These are phyloP conservation scores for Sphagnum contortum DNA, from an alignment of 225 moss, liverwort and hornwort species.

Conservation along the genomic window DNA sequence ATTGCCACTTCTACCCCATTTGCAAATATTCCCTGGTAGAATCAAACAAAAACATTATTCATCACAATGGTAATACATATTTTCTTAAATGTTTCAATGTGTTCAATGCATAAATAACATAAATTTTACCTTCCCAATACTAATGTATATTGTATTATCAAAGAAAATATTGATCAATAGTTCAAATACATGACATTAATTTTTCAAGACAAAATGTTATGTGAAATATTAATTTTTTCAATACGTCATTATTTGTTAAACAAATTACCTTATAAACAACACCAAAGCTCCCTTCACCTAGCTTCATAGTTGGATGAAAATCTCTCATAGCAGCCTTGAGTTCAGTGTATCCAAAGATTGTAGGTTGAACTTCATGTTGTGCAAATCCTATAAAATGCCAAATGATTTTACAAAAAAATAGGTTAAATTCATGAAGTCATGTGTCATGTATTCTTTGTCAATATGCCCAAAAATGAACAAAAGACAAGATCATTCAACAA, in stretches of 20 bases:
- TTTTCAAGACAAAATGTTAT: too few species aligned
- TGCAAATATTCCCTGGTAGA: background rate
- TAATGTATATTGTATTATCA: background rate
- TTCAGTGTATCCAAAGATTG: slow-evolving; percentile 23
- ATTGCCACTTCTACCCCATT: background rate
- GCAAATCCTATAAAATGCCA: slow-evolving; percentile 14
- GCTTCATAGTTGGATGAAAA: slow-evolving; percentile 17
- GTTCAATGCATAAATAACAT: background rate
- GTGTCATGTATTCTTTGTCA: too few species aligned
- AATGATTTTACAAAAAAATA: too few species aligned
- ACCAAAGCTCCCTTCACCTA: slow-evolving; percentile 42
- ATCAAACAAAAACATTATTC: background rate
- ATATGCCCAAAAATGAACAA: background rate
- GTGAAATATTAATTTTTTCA: too few species aligned
- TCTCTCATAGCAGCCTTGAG: slow-evolving; percentile 28
- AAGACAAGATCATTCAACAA: background rate
- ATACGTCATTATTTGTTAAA: background rate
- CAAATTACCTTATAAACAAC: slow-evolving; percentile 40
- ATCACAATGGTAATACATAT: background rate
- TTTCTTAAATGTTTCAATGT: background rate
- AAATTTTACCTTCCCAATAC: background rate
- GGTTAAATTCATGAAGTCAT: too few species aligned
- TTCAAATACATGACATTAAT: too few species aligned
- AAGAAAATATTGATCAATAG: background rate
- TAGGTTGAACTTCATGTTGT: slow-evolving; percentile 22